Conservation (phyloP, 2,329 filamentous ascomycete genomes). For the Bipolaris gigantea region DNA sequence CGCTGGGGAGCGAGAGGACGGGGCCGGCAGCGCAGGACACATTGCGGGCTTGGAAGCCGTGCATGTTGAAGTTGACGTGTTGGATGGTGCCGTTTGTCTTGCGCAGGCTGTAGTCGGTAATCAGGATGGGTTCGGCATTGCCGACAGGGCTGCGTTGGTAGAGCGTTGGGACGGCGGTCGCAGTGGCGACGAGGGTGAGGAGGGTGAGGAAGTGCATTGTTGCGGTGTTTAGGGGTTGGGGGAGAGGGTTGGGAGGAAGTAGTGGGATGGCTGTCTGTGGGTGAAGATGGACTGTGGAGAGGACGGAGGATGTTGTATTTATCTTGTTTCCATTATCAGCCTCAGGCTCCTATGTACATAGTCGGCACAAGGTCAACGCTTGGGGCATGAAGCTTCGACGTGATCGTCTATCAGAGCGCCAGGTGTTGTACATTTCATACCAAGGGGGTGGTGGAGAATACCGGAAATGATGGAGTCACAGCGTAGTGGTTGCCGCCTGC, state of each 20-base stretch:
- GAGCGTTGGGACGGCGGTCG: slow-evolving; percentile 22
- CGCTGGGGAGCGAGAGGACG: slow-evolving; percentile 16
- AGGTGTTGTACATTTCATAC: not conserved
- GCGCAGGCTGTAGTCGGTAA: slow-evolving; percentile 24
- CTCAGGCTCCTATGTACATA: not conserved
- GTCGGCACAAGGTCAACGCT: not conserved
- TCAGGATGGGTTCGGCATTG: slow-evolving; percentile 25
- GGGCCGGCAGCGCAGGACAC: slow-evolving; percentile 15
- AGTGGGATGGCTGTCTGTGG: not conserved
- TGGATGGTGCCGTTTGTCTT: slow-evolving; percentile 23
- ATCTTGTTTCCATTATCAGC: no score
- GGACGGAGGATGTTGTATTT: not conserved
- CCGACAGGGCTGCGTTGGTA: slow-evolving; percentile 4
- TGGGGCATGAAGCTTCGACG: not conserved
- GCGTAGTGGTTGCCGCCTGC: not conserved
- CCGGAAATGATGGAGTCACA: not conserved
- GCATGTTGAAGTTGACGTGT: slow-evolving; percentile 24
- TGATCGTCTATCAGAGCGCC: not conserved
- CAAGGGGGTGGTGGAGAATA: not conserved
- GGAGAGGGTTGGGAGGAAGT: slow-evolving; percentile 1
- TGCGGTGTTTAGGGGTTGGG: not conserved
- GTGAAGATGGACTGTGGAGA: not conserved
- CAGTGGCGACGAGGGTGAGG: slow-evolving; percentile 23
- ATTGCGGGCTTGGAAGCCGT: slow-evolving; percentile 19
- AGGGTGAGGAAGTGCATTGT: slow-evolving; percentile 28